Base-by-base conservation (phyloP, 1,139 yeast species). In the Suhomyces kunorum region DNA sequence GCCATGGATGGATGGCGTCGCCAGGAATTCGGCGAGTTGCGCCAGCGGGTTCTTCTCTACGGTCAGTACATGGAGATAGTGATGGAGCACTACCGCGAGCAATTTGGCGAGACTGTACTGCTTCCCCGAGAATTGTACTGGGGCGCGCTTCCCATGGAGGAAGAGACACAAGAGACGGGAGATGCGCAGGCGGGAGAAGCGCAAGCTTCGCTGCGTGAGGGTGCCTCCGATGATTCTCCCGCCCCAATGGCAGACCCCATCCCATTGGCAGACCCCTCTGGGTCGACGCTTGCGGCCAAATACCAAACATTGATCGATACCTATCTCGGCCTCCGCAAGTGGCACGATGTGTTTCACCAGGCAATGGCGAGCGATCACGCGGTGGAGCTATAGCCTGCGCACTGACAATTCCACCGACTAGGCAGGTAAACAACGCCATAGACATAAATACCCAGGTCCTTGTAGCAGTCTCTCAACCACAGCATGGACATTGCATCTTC, bases 21-120 rank as follows among this genome's bases (percentile, higher is more conserved):
- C 8, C 34, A 24, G 8, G 68, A 64, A 42, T 39, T 49, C 24
- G 46, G 45, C 1, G 61, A 52, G 14, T 47, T 66, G 35, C 23
- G 40, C 19, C 39, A 23, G 3, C 38, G 39, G 28, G 47, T 44
- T 17, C 15, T 32, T 12, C 19, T 42, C 14, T 38, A 30, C 16
- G 39, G 33, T 5, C 43, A 46, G 23, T 28, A n/a, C 9, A 13
- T 38, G 20, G 39, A 17, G 25, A n/a, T 22, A 12, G 8, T 31
- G 16, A 22, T 22, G 15, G 32, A 31, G 8, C 31, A 20, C 11
- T 31, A 36, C 23, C n/a, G 25, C 11, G n/a, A 31, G 8, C 25
- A 30, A 29, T 46, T 44, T 14, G 31, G 31, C 14, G 32, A 35
- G 7, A 30, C 24, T 8, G 40, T 32, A 24, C 34, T 23, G 13